Conservation (phyloP, 2,329 filamentous ascomycete species). For the Aspergillus aculeatinus region DNA sequence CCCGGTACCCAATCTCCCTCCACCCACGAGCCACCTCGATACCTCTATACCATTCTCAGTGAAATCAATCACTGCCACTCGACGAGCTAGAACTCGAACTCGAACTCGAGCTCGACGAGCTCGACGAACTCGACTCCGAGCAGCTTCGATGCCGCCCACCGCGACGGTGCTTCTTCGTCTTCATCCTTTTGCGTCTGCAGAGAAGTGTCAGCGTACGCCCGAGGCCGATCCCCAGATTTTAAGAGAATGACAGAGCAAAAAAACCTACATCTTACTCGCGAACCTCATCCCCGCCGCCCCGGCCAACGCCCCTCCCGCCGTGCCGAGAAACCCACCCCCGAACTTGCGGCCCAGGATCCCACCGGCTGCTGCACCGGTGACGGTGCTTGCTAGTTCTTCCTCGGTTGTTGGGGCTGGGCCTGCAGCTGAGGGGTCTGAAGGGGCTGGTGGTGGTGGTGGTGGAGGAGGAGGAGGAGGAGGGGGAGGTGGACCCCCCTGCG, state of each 20-base stretch:
- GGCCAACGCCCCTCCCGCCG: conserved; percentile 33
- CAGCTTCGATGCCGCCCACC: conserved; percentile 19
- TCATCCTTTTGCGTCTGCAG: conserved; percentile 27
- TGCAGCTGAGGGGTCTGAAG: conserved; percentile 20
- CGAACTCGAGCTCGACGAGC: conserved; percentile 23
- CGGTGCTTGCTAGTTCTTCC: conserved; percentile 36
- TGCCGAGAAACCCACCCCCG: conserved; percentile 34
- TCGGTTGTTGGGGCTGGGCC: conserved; percentile 30
- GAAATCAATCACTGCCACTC: background rate
- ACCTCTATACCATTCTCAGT: too few relatives aligned
- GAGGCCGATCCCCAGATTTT: too few relatives aligned
- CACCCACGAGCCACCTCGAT: too few relatives aligned
- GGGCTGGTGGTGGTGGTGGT: background rate
- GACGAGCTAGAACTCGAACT: conserved; percentile 19
- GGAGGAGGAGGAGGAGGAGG: too few relatives aligned
- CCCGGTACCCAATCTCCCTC: too few relatives aligned
- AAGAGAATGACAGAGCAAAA: too few relatives aligned
- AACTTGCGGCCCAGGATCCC: conserved; percentile 37
- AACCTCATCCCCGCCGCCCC: conserved; percentile 35
- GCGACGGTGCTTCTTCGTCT: conserved; percentile 19
- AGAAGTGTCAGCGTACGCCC: conserved; percentile 9
- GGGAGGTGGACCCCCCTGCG: background rate
- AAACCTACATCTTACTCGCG: conserved; percentile 28
- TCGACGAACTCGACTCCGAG: conserved; percentile 15
- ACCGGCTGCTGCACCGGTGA: conserved; percentile 40